phyloP scores from a whole-genome alignment of 169 alveolate species.

The Babesia caballi region DNA sequence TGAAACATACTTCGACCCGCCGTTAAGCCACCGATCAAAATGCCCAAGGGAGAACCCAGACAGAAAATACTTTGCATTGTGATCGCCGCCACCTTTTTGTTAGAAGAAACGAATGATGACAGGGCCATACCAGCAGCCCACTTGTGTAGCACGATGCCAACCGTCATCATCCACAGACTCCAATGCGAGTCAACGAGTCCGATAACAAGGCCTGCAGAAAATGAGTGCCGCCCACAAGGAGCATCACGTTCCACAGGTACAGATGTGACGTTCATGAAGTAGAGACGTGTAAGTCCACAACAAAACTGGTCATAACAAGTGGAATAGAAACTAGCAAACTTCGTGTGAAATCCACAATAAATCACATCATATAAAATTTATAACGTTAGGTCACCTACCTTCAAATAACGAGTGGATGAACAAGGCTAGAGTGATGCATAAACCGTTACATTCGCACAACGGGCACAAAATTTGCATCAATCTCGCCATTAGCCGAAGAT shows the following conservation, averaged over 20 bases:
- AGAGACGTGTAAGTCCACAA: too few relatives aligned
- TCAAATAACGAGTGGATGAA: conserved; percentile 58
- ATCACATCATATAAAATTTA: neutral
- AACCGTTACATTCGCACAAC: conserved; percentile 65
- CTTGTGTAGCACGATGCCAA: conserved; percentile 49
- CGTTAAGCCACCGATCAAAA: conserved; percentile 32
- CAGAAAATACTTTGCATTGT: conserved; percentile 41
- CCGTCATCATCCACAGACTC: conserved; percentile 52
- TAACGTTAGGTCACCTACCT: conserved; percentile 13
- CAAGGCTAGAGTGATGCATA: conserved; percentile 57
- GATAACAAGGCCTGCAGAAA: conserved; percentile 41
- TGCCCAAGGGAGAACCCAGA: conserved; percentile 52
- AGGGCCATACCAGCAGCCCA: conserved; percentile 71
- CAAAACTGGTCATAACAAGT: too few relatives aligned
- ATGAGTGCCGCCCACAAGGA: too few relatives aligned
- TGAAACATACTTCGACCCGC: conserved; percentile 18
- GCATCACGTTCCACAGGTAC: too few relatives aligned
- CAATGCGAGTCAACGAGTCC: conserved; percentile 49
- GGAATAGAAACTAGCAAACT: too few relatives aligned
- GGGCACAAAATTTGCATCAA: conserved; percentile 52
- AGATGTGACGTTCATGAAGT: too few relatives aligned
- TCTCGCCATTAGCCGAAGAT: conserved; percentile 11
- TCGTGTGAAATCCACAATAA: too few relatives aligned
- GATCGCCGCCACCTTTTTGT: neutral
- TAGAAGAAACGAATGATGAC: conserved; percentile 34